Base-by-base conservation (phyloP, 1,139 yeast species). In the Ashbya aceris region DNA sequence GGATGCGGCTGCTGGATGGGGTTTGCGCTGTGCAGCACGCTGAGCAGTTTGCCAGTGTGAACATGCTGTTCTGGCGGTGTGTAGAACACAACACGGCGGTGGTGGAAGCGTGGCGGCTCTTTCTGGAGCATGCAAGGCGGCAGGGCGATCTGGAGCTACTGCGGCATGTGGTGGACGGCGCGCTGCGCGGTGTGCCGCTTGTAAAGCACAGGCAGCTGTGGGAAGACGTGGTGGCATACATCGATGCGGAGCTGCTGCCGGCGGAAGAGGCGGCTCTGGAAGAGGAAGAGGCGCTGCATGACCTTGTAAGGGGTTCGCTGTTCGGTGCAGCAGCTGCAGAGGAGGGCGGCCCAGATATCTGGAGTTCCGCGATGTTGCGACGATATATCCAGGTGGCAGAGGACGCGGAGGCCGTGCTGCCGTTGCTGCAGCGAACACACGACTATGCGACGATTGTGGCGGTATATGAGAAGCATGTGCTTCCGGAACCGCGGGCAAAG, bases 121-220 rank as follows among this genome's bases (percentile, higher is more conserved):
- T 76, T 54, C 58, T 83, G 39, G 54, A 59, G 13, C 77, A 74
- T 51, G 56, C 80, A 14, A 45, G 67, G 14, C 44, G 52, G 36
- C 60, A 69, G 47, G 40, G 53, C 30, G 68, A 72, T 46, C 60
- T 78, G 1, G 61, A 73, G 0, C 48, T 58, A 35, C 71, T 76
- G 14, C 63, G 85, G 42, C 56, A 61, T 8, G 64, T 67, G 3
- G 77, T 83, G 51, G 74, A 82, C 55, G 56, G 61, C 30, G 73
- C 83, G 1, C 61, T 86, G 8, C 67, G 67, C 43, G 53, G 64
- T 4, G 52, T 82, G 6, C 76, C 82, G 0, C 48, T 72, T 9
- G 60, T 72, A 0, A 74, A 74, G 29, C 95, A 83, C 56, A 60
- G 60, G 7, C 51, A 64, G 20, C 63, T 85, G 2, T 86, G 95